Base-by-base conservation (phyloP, 805 yeast species). In the Clavispora vitiphila region DNA sequence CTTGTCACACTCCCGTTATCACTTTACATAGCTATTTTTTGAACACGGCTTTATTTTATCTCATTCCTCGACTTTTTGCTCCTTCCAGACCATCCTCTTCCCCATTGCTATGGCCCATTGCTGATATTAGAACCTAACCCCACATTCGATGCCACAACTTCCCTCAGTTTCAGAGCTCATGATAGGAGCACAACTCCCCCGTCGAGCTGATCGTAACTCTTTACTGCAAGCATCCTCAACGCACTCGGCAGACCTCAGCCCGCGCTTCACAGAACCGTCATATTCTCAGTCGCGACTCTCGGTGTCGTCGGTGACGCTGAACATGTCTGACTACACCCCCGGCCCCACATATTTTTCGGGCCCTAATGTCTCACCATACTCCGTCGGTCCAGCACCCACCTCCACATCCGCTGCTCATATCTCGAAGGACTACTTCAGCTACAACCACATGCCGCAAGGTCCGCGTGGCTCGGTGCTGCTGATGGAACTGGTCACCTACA, bases 91-190 rank as follows among this genome's bases (percentile, higher is more conserved):
- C n/a, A n/a, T n/a, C n/a, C n/a, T n/a, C n/a, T 16, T 16, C 7
- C 20, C 12, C 32, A 16, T 29, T 15, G 32, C 10, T 29, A 29
- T 29, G 32, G 20, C 32, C 32, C 5, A 8, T 8, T 15, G 5
- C 12, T 29, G 14, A 3, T 11, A 4, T 4, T 29, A 29, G 9
- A 11, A 29, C 11, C 32, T 2, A 8, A 26, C n/a, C 7, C 15
- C 5, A 26, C n/a, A 24, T 4, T 16, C 11, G n/a, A 16, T 34
- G 55, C 49, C 50, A 3, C 46, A 49, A 23, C 53, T 51, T 21
- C 55, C 55, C n/a, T 48, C 55, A 1, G 53, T 51, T 3, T 48
- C 54, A 4, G 55, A 51, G 39, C 42, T 51, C 23, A 41, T 51
- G 46, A 45, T 49, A 14, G 55, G 55, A n/a, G 50, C 50, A n/a